Evolutionary conservation across 208 protist genomes (phyloP).

Genomic region (Crithidia sp.): DNA sequence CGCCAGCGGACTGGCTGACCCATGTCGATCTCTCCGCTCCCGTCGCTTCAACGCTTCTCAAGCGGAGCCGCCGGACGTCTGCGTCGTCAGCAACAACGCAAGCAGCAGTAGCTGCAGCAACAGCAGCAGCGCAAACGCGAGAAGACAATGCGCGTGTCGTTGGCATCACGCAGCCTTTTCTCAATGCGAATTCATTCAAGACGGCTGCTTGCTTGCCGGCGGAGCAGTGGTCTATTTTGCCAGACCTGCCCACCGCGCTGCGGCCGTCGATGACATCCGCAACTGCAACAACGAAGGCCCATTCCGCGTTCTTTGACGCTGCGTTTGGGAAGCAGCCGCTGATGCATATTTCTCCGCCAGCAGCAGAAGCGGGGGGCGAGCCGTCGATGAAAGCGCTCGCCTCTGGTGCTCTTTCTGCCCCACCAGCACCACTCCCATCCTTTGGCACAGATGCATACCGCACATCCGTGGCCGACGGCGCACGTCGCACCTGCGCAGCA

Average conservation of each 20-base stretch:
- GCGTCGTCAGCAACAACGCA: background rate
- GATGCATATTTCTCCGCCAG: too few relatives aligned
- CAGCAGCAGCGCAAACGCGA: too few relatives aligned
- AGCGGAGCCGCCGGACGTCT: background rate
- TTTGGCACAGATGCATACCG: background rate
- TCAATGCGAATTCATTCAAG: too few relatives aligned
- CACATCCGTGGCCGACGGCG: background rate
- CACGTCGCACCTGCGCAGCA: background rate
- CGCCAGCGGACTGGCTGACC: slow-evolving; percentile 27
- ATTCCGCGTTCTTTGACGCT: too few relatives aligned
- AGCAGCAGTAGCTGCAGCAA: background rate
- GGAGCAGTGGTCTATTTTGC: slow-evolving; percentile 5
- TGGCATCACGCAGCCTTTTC: too few relatives aligned
- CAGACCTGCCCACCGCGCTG: background rate
- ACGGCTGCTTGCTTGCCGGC: background rate
- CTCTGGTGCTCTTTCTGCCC: background rate
- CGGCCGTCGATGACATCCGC: background rate
- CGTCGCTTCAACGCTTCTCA: slow-evolving; percentile 12
- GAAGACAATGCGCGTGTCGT: too few relatives aligned
- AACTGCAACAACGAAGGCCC: background rate
- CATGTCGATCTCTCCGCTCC: slow-evolving; percentile 22
- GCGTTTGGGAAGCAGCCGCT: background rate
- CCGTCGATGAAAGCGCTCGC: background rate
- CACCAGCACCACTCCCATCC: slow-evolving; percentile 4
- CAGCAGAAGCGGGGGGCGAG: too few relatives aligned